Base-by-base conservation (phyloP, 2,329 filamentous ascomycete genomes). In the Ploettnerulaceae sp. region DNA sequence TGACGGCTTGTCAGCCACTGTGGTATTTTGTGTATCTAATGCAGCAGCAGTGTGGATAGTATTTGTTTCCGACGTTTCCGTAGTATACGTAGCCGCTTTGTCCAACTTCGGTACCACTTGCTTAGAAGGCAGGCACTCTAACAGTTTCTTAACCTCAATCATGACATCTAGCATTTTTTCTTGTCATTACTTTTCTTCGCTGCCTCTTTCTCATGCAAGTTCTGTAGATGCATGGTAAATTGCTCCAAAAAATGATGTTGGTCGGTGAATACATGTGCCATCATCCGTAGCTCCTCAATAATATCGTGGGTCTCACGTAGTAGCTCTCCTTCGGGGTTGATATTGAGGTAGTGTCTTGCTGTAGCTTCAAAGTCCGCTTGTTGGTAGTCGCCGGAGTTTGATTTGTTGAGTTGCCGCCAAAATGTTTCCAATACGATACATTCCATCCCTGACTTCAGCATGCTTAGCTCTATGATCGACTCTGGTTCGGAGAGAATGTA, bases 231-330 rank as follows among this genome's bases (percentile, higher is more conserved):
- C 26, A 35, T 52, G 5, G 35, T 26, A 14, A 55, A 55, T 8
- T 40, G 29, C 11, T 41, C 45, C n/a, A 34, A 12, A 14, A 47
- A 24, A 18, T 40, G 45, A 12, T 22, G 29, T 31, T 47, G 45
- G 18, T 47, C 28, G n/a, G 17, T 26, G 15, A 32, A 58, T 9
- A 72, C 59, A 2, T 64, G 57, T 0, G 66, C 55, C 66, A 74
- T 71, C 15, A 73, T 73, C 3, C 66, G 64, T 0, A 74, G 60
- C 46, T 74, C 70, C 5, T 72, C 70, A 2, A 68, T 53, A 21
- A 73, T 69, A 22, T 72, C 69, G 20, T 69, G 68, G 8, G 70
- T 66, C 42, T 74, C 71, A 0, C 61, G 53, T 29, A 70, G 66
- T 0, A 72, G 54, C 15, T 63, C 59, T 0, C 67, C 67, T 45